Conservation (phyloP, 2,329 filamentous ascomycete genomes). For the Alternaria gansuensis region DNA sequence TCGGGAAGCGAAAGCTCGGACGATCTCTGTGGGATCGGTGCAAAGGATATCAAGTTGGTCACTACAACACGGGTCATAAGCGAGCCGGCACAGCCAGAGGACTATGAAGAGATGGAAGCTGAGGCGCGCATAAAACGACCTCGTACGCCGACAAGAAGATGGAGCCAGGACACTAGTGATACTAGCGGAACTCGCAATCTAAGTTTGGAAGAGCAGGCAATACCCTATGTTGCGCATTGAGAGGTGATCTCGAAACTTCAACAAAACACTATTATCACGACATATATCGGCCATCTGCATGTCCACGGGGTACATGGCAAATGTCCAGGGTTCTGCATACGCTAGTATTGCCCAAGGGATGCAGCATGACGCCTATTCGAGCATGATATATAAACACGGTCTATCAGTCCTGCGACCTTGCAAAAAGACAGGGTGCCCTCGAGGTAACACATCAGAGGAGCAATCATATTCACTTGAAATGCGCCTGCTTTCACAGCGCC, state of each 20-base stretch:
- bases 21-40: constrained; percentile 35
- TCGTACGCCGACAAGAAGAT: constrained; percentile 40
- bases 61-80: constrained; percentile 47
- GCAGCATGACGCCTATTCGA: not conserved
- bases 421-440: not conserved
- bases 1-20: constrained; percentile 37
- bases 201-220: constrained; percentile 23
- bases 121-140: constrained; percentile 38
- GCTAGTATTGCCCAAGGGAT: not conserved
- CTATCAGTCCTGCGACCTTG: not conserved
- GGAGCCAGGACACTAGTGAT: constrained; percentile 45
- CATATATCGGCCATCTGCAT: not conserved
- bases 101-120: constrained; percentile 47
- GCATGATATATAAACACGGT: not conserved
- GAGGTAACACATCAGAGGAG: not conserved
- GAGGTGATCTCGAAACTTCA: not conserved
- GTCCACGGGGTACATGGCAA: not conserved
- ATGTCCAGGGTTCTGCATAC: not conserved
- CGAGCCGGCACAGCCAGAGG: constrained; percentile 46
- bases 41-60: constrained; percentile 48
- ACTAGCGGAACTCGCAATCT: constrained; percentile 20
- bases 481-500: not conserved
- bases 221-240: constrained; percentile 18
- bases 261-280: not conserved
- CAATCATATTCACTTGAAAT: not conserved